Evolutionary conservation across 2,329 filamentous ascomycete species (phyloP), one percentile per base, ranked within the genome.

Genomic region (Exophiala calicioides): DNA sequence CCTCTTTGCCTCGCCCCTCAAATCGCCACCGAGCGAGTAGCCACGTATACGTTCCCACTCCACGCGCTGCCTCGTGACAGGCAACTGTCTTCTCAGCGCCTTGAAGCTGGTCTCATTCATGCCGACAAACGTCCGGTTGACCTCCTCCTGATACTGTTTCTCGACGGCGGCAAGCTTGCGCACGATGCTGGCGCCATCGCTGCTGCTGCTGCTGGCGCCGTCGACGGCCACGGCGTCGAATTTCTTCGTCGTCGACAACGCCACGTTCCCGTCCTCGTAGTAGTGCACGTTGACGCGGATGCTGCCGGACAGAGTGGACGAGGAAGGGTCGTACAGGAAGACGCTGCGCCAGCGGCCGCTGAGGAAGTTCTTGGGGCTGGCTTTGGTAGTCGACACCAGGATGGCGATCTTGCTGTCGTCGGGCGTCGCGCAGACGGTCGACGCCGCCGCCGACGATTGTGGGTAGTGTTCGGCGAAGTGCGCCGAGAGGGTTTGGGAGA

Each of bases 41-140:
- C 89, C 90, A 34, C 88, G 86, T 58, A 98, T 88, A 76, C 95
- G 96, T 69, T 98, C 91, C 93, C 93, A 98, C 72, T 98, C 93
- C 60, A 98, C 91, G 79, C 96, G 96, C 76, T 98, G 93, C 64
- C 93, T 84, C 53, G 93, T 98, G 50, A 98, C 90, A 1, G 93
- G 93, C 65, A 98, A 74, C 72, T 97, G 93, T 70, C 93, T 82
- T 64, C 93, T 82, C 66, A 98, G 71, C 2, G 84, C 82, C 80
- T 97, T 98, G 73, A 98, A 98, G 1, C 90, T 88, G 7, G 90
- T 91, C 72, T 98, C 93, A 63, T 89, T 93, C 65, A 98, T 74
- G 56, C 78, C 85, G 10, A 83, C 84, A 67, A 98, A 97, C 12
- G 90, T 90, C 65, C 82, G 81, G 73, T 97, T 98, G 59, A 98